Conservation (phyloP, 208 protist genomes). For the Balamuthia mandrillaris region DNA sequence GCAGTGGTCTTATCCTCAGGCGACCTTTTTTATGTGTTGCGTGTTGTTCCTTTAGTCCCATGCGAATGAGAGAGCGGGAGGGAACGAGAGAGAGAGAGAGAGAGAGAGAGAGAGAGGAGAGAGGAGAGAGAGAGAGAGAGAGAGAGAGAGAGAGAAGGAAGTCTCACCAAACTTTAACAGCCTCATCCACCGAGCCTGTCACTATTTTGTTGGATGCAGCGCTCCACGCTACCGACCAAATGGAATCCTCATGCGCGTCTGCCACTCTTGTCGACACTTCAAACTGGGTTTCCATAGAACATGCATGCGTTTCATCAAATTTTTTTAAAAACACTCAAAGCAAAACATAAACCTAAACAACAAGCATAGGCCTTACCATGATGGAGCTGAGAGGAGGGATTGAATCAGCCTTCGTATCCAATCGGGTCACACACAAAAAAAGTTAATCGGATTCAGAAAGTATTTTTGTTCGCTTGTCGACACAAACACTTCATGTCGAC, state of each 20-base stretch:
- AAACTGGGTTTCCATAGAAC: too few species aligned
- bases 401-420: too few species aligned
- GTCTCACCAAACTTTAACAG: not conserved
- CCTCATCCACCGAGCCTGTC: conserved; percentile 1
- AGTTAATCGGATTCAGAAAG: too few species aligned
- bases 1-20: too few species aligned
- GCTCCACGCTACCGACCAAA: not conserved
- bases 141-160: not conserved
- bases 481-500: too few species aligned
- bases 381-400: too few species aligned
- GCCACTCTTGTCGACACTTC: not conserved
- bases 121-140: not conserved
- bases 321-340: too few species aligned
- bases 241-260: not conserved
- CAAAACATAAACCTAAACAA: too few species aligned
- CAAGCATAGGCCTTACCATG: too few species aligned
- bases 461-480: too few species aligned
- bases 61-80: not conserved
- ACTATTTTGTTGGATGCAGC: conserved; percentile 1
- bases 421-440: too few species aligned
- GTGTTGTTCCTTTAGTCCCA: not conserved
- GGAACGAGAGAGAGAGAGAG: not conserved
- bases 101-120: not conserved
- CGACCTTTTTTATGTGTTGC: not conserved
- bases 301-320: too few species aligned